A percentile compares a stretch with the other conserved stretches of the same genome.
Conservation (phyloP, 139 green algal genomes). For the Microglena sp. region DNA sequence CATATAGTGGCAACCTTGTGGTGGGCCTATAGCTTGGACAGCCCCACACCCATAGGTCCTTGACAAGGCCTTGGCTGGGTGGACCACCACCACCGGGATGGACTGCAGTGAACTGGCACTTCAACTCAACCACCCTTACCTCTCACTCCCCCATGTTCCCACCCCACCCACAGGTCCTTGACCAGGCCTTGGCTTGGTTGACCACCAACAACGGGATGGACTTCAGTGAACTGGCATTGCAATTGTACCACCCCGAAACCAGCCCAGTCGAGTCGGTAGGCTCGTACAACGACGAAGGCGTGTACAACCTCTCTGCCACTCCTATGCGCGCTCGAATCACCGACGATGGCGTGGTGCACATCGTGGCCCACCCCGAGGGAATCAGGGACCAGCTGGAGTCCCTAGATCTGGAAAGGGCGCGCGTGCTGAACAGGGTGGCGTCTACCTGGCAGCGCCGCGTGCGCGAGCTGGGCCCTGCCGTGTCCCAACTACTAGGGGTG, state of each 20-base stretch:
- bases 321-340: constrained; percentile 53
- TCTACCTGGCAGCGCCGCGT: constrained; percentile 62
- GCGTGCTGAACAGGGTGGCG: constrained; percentile 53
- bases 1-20: constrained; percentile 12
- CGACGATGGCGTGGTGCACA: constrained; percentile 64
- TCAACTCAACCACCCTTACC: too few relatives aligned
- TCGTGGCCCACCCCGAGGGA: constrained; percentile 48
- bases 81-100: too few relatives aligned
- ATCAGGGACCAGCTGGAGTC: constrained; percentile 37
- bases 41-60: too few relatives aligned
- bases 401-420: constrained; percentile 61
- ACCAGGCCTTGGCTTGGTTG: too few relatives aligned
- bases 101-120: too few relatives aligned
- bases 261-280: constrained; percentile 38
- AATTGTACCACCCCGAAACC: constrained; percentile 62
- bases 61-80: too few relatives aligned
- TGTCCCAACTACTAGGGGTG: constrained; percentile 62
- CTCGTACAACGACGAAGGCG: constrained; percentile 37
- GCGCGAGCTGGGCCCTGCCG: constrained; percentile 44
- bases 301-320: constrained; percentile 38
- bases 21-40: constrained; percentile 29
- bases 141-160: too few relatives aligned
- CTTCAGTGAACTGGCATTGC: too few relatives aligned
- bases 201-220: too few relatives aligned
- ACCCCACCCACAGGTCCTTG: too few relatives aligned